Evolutionary conservation across 2,329 filamentous ascomycete genomes (phyloP).

Genomic region (Colletotrichum acutatum): DNA sequence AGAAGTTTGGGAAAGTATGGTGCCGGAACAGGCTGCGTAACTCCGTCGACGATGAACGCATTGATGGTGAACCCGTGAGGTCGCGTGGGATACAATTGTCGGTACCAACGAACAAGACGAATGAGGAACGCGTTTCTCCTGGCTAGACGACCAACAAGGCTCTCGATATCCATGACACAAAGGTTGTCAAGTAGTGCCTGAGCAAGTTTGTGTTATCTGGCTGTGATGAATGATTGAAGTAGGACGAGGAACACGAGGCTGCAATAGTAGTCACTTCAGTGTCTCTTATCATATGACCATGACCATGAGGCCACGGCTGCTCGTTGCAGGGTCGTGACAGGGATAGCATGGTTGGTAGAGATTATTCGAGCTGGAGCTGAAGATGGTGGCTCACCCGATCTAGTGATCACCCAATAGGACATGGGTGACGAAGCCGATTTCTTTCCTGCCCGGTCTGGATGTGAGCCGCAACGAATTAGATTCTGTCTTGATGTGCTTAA

Average conservation of each 20-base stretch:
- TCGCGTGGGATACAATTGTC: neutral
- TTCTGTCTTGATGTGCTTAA: neutral
- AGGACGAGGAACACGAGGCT: neutral
- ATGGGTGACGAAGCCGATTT: neutral
- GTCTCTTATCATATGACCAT: neutral
- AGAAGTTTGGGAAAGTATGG: neutral
- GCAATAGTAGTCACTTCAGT: neutral
- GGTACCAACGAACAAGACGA: neutral
- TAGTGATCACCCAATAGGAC: neutral
- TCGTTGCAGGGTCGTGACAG: neutral
- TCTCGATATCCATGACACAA: neutral
- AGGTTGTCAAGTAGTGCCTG: neutral
- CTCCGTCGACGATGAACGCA: neutral
- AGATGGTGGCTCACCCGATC: neutral
- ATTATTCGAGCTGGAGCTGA: neutral
- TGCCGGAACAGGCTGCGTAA: neutral
- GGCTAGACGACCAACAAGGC: neutral
- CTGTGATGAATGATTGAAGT: neutral
- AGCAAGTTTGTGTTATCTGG: neutral
- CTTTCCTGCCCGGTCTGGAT: neutral
- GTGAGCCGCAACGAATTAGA: neutral
- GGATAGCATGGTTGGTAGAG: neutral
- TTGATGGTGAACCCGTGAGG: neutral
- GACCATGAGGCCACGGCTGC: no score
- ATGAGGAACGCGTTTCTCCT: neutral